Evolutionary conservation across 2,329 filamentous ascomycete species (phyloP), one percentile per base, ranked within the genome.

Genomic region (Colletotrichum tropicale): DNA sequence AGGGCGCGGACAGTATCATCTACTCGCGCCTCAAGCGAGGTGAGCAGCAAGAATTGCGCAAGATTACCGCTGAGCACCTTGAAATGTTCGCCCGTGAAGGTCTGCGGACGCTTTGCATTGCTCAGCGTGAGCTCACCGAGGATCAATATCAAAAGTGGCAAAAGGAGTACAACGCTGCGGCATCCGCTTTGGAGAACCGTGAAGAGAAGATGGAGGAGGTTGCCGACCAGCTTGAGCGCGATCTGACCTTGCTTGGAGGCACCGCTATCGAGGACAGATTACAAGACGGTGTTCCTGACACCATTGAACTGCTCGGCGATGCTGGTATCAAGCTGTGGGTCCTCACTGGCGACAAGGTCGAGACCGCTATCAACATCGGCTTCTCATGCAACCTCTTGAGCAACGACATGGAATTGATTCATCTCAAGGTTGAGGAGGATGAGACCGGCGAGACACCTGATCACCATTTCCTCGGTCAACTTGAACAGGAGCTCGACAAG

Each of bases 321-420:
- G 97, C 97, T 70, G 98, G 98, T 83, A 98, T 99, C 85, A 99
- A 99, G 86, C 91, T 99, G 9, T 99, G 97, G 97, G 97, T 99
- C 70, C 88, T 99, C 78, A 99, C 97, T 18, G 97, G 98, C 78
- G 97, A 99, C 89, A 99, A 98, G 86, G 96, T 98, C 36, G 97
- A 99, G 86, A 99, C 97, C 28, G 97, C 98, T 74, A 99, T 99
- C 92, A 99, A 99, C 86, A 99, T 99, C 82, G 97, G 97, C 4
- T 99, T 98, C 86, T 99, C 98, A 13, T 99, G 98, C 88, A 99
- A 99, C 80, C 89, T 99, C 36, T 91, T 99, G 71, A 96, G 96
- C 85, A 99, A 98, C 84, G 95, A 98, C 79, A 98, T 99, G 97
- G 97, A 99, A 79, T 88, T 99, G 77, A 94, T 99, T 78, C 92